Conservation (phyloP, 1,284 basidiomycete genomes). For the Ustilago nuda region DNA sequence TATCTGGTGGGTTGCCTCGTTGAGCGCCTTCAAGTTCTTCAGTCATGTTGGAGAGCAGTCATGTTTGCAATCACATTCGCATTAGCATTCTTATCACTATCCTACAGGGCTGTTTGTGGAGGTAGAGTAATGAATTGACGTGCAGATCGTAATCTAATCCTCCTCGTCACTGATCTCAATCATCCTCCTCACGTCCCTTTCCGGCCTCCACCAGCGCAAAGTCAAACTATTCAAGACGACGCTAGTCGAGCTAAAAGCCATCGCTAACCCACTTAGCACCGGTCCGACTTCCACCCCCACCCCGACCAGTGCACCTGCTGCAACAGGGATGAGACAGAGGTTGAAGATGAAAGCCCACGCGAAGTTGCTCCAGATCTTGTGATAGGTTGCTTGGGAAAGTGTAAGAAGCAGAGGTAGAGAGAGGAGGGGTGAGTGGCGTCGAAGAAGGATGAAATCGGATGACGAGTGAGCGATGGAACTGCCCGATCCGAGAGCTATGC, state of each 20-base stretch:
- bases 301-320: slow-evolving; percentile 30
- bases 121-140: background rate
- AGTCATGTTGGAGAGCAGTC: too few species aligned
- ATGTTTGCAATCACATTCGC: too few species aligned
- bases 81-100: background rate
- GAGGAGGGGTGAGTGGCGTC: slow-evolving; percentile 31
- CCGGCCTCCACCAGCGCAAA: slow-evolving; percentile 35
- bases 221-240: slow-evolving; percentile 48
- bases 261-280: slow-evolving; percentile 39
- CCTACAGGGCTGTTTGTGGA: background rate
- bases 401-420: slow-evolving; percentile 29
- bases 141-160: background rate
- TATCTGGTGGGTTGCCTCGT: slow-evolving; percentile 15
- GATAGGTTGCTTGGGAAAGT: slow-evolving; percentile 28
- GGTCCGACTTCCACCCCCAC: slow-evolving; percentile 34
- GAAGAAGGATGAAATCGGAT: slow-evolving; percentile 55
- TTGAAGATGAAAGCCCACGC: slow-evolving; percentile 54
- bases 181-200: slow-evolving; percentile 14
- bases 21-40: background rate
- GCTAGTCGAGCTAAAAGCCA: slow-evolving; percentile 48
- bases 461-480: slow-evolving; percentile 45
- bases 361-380: slow-evolving; percentile 45
- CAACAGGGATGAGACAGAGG: slow-evolving; percentile 37
- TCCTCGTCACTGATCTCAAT: slow-evolving; percentile 2
- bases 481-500: slow-evolving; percentile 49